Base-by-base conservation (phyloP, 2,329 filamentous ascomycete genomes). In the Hypoxylon sp. region DNA sequence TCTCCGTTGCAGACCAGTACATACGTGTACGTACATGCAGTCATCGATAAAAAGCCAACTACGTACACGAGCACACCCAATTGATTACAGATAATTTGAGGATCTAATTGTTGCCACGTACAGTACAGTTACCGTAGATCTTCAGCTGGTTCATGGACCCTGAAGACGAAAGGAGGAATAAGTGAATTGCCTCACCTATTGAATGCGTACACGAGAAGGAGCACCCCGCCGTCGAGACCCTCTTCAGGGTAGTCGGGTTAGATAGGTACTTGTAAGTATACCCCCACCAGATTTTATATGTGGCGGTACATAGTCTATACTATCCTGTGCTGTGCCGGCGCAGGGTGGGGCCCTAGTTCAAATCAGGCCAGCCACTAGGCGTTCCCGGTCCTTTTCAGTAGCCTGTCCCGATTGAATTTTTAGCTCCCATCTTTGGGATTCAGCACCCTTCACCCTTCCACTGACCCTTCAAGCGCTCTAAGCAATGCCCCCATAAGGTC, bases 171-270 rank as follows among this genome's bases (percentile, higher is more conserved):
- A 57, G 45, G 51, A 45, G 30, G 23, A 65, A 51, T 56, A 46
- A 47, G 53, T 69, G 60, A 63, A 69, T 67, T 61, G 63, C 63
- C 63, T 69, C 66, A 63, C 63, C 66, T 69, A 69, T 69, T 50
- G 67, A 69, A 67, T 61, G 61, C 43, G 60, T 69, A 63, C 67
- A 69, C 67, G 67, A 69, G 56, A 57, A 63, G 59, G 39, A 48
- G 29, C 59, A 64, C 67, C 67, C 67, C 67, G 67, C 67, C 41
- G 41, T 61, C 25, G 32, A 41, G 56, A 56, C 53, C 63, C 66
- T 55, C 50, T 56, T 48, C n/a, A n/a, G n/a, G n/a, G n/a, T n/a
- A n/a, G 3, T 47, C 32, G 23, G 16, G 39, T 19, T 19, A 25
- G 45, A 6, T 2, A 54, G 25, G 63, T 65, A 65, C 9, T 14